Conservation (phyloP, 2,329 filamentous ascomycete species). For the Cercospora sojina region DNA sequence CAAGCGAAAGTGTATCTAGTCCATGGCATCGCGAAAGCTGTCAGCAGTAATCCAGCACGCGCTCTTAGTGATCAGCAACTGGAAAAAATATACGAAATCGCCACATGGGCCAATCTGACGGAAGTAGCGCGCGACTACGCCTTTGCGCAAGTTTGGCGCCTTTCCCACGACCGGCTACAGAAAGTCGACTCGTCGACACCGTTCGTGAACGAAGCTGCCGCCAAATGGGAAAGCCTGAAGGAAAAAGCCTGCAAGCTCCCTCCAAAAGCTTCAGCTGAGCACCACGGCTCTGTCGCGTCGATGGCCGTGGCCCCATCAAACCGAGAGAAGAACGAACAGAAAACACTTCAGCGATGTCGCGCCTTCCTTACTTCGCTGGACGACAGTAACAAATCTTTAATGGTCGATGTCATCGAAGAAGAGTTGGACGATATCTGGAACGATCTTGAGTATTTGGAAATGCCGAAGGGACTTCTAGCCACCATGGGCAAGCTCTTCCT, state of each 20-base stretch:
- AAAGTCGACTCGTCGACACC: not conserved
- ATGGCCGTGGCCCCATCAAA: slow-evolving; percentile 27
- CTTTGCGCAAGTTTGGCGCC: slow-evolving; percentile 34
- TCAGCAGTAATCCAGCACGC: slow-evolving; percentile 28
- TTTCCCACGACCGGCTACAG: slow-evolving; percentile 22
- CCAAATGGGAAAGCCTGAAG: slow-evolving; percentile 15
- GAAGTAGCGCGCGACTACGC: slow-evolving; percentile 46
- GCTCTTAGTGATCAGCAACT: slow-evolving; percentile 12
- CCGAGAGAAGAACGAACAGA: slow-evolving; percentile 30
- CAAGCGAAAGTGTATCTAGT: slow-evolving; percentile 46
- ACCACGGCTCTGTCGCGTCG: slow-evolving; percentile 24
- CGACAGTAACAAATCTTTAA: not conserved
- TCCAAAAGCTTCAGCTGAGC: slow-evolving; percentile 17
- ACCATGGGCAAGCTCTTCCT: slow-evolving; percentile 42
- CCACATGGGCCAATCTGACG: slow-evolving; percentile 42
- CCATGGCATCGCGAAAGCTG: slow-evolving; percentile 43
- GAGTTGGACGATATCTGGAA: slow-evolving; percentile 45
- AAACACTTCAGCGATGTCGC: slow-evolving; percentile 28
- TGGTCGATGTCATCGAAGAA: not conserved
- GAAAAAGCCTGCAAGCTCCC: slow-evolving; percentile 6
- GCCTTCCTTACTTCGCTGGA: slow-evolving; percentile 13
- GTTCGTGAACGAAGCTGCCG: slow-evolving; percentile 9
- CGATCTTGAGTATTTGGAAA: slow-evolving; percentile 51
- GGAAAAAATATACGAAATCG: slow-evolving; percentile 30
- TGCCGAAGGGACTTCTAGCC: slow-evolving; percentile 43